Evolutionary conservation across 2,329 filamentous ascomycete genomes (phyloP).

Genomic region (Talaromyces albobiverticillius): DNA sequence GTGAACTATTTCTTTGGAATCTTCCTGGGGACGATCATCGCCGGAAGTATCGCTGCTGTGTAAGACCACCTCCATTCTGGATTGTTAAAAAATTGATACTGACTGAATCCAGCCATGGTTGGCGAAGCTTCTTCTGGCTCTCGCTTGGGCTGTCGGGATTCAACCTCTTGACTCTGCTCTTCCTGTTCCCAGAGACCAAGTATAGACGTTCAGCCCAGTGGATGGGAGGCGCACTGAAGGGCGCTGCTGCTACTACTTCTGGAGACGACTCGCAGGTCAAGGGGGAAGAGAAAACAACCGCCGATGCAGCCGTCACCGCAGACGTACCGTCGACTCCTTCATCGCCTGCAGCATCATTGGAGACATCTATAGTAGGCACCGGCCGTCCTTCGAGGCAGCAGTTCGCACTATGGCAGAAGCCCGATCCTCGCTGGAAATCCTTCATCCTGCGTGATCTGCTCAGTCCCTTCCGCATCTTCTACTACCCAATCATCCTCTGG

Average conservation of each 20-base stretch:
- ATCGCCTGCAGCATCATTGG: not conserved
- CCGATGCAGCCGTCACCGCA: not conserved
- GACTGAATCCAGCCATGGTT: constrained; percentile 32
- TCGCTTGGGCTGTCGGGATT: constrained; percentile 39
- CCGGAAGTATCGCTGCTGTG: constrained; percentile 36
- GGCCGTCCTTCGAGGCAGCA: constrained; percentile 39
- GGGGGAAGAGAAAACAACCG: not conserved
- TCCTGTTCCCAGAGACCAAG: constrained; percentile 44
- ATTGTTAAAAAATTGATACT: not conserved
- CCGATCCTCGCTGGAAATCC: constrained; percentile 38
- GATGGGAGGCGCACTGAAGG: constrained; percentile 2
- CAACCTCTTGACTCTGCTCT: constrained; percentile 37
- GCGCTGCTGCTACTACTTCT: not conserved
- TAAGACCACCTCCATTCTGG: not conserved
- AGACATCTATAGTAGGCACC: constrained; percentile 22
- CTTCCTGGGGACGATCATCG: constrained; percentile 45
- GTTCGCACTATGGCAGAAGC: constrained; percentile 35
- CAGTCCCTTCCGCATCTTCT: constrained; percentile 40
- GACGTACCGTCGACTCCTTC: not conserved
- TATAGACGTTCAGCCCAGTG: constrained; percentile 32
- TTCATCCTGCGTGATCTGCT: constrained; percentile 34
- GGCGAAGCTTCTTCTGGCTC: constrained; percentile 49
- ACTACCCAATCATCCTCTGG: constrained; percentile 46
- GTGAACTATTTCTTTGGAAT: constrained; percentile 27
- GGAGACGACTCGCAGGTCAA: not conserved